Conservation (phyloP, 352 stramenopile genomes). For the Phytophthora nicotianae region DNA sequence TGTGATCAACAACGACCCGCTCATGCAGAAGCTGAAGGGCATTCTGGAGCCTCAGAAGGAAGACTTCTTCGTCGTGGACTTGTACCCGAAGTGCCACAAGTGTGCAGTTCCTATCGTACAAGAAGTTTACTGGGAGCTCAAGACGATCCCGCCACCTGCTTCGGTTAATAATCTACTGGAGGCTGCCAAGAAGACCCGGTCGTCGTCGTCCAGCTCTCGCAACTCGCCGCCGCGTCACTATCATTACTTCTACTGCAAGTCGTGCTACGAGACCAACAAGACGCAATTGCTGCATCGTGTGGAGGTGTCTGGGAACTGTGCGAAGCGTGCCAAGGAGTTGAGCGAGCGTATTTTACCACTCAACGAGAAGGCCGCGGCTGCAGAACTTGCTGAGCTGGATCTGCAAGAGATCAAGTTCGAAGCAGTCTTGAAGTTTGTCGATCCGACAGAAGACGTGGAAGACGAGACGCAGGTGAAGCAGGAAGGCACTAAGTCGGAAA, state of each 20-base stretch:
- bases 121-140: constrained; percentile 85
- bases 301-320: constrained; percentile 63
- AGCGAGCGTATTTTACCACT: constrained; percentile 65
- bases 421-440: constrained; percentile 56
- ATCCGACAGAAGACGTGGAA: constrained; percentile 37
- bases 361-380: constrained; percentile 60
- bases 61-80: constrained; percentile 98
- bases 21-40: constrained; percentile 98
- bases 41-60: constrained; percentile 99
- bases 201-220: constrained; percentile 68
- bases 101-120: constrained; percentile 85
- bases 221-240: constrained; percentile 80
- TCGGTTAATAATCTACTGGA: constrained; percentile 84
- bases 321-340: constrained; percentile 71
- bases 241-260: constrained; percentile 79
- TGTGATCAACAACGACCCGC: constrained; percentile 89
- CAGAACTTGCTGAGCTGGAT: constrained; percentile 74
- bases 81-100: constrained; percentile 92
- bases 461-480: constrained; percentile 21
- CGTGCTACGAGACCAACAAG: constrained; percentile 79
- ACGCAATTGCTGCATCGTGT: constrained; percentile 78
- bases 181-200: constrained; percentile 72
- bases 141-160: constrained; percentile 61
- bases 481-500: constrained; percentile 11
- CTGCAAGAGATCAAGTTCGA: constrained; percentile 87